Conservation (phyloP, 345 rosid genomes). For the Syzygium aromaticum region DNA sequence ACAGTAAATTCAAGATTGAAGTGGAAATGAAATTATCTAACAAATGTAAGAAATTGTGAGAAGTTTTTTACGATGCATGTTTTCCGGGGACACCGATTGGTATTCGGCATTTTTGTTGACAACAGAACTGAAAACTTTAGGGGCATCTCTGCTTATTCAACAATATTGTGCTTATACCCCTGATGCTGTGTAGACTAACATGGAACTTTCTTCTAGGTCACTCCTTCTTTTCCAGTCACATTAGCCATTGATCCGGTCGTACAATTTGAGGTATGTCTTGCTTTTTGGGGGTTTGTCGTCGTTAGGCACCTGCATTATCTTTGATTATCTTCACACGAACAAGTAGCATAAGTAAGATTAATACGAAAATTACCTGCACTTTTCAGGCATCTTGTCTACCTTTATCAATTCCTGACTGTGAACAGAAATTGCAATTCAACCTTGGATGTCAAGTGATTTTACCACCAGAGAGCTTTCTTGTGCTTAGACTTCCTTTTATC, state of each 20-base stretch:
- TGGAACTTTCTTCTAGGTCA: constrained; percentile 45
- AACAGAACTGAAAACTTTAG: neutral
- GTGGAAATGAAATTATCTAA: neutral
- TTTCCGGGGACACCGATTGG: neutral
- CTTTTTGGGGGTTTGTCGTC: neutral
- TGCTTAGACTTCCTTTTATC: constrained; percentile 67
- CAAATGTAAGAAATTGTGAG: neutral
- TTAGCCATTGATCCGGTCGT: constrained; percentile 57
- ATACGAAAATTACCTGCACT: neutral
- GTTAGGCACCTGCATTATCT: neutral
- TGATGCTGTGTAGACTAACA: neutral
- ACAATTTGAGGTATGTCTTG: constrained; percentile 60
- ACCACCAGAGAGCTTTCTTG: constrained; percentile 78
- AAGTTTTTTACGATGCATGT: neutral
- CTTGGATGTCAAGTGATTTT: constrained; percentile 61
- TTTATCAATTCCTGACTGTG: constrained; percentile 29
- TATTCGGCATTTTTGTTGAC: neutral
- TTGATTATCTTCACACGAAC: neutral
- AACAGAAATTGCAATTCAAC: constrained; percentile 49
- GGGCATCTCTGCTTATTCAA: neutral
- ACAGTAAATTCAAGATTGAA: neutral
- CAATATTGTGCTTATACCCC: neutral
- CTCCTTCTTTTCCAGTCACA: constrained; percentile 62
- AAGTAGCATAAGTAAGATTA: neutral
- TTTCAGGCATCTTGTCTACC: constrained; percentile 63